Percentiles rank a stretch among this genome's conserved stretches.
phyloP scores from a whole-genome alignment of 225 moss, liverwort and hornwort species.

The Physcomitrium patens region DNA sequence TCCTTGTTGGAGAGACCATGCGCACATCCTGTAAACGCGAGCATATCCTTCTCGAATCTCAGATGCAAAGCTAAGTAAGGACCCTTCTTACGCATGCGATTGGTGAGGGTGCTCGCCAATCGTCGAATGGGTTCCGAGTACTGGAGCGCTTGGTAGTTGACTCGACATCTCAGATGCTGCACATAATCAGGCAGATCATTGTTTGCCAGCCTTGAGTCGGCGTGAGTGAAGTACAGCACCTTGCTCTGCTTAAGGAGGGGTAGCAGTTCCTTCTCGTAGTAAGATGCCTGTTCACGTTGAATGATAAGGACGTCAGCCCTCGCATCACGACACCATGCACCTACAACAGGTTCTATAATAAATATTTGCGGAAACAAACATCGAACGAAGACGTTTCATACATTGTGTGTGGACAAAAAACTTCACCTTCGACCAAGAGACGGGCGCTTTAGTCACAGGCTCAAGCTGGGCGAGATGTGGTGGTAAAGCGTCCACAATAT shows the following conservation, averaged over 20 bases:
- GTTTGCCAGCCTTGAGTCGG: constrained; percentile 80
- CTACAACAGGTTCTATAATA: too few relatives aligned
- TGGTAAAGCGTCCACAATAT: constrained; percentile 75
- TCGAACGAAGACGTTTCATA: not conserved
- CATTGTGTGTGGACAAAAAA: not conserved
- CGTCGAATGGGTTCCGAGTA: constrained; percentile 65
- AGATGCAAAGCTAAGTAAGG: constrained; percentile 80
- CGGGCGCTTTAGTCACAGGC: constrained; percentile 73
- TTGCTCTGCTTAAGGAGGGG: constrained; percentile 59
- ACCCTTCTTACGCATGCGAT: constrained; percentile 53
- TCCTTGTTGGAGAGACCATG: constrained; percentile 63
- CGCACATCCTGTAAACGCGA: constrained; percentile 77
- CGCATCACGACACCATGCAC: too few relatives aligned
- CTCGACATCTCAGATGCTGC: constrained; percentile 76
- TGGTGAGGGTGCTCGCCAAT: constrained; percentile 53
- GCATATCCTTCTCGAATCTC: constrained; percentile 86
- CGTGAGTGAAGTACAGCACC: constrained; percentile 70
- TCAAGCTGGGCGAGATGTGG: constrained; percentile 48
- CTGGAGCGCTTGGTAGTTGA: constrained; percentile 69
- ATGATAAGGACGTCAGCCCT: constrained; percentile 12
- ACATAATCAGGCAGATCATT: constrained; percentile 65
- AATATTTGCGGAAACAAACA: too few relatives aligned
- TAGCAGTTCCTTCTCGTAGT: constrained; percentile 56
- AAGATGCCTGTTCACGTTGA: constrained; percentile 53
- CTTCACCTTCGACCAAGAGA: constrained; percentile 95